Evolutionary conservation across 2,329 filamentous ascomycete genomes (phyloP).

Genomic region (Alternaria panax): DNA sequence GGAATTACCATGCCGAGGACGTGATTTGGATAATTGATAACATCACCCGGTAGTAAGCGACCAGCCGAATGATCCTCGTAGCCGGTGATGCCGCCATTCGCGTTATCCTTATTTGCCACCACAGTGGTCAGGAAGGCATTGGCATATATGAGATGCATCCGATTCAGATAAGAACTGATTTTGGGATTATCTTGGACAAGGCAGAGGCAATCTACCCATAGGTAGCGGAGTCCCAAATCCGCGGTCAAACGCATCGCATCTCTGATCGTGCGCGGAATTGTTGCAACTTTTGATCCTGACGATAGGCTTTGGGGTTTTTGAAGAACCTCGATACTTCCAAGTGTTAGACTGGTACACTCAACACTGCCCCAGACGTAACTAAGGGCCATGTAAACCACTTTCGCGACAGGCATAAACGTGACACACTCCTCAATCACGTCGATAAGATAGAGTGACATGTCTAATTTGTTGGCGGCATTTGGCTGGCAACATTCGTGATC

Average conservation of each 20-base stretch:
- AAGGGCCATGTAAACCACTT: too few species aligned
- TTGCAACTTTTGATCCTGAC: background rate
- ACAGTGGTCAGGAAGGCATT: too few species aligned
- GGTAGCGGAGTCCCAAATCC: background rate
- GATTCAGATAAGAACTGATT: background rate
- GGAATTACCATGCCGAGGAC: background rate
- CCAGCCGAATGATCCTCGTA: too few species aligned
- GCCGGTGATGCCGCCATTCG: too few species aligned
- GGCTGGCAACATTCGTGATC: too few species aligned
- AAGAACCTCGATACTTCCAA: too few species aligned
- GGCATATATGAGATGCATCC: background rate
- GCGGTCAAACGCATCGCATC: background rate
- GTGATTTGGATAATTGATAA: too few species aligned
- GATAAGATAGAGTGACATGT: background rate
- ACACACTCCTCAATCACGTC: background rate
- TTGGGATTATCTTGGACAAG: background rate
- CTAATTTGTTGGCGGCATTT: too few species aligned
- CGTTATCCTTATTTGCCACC: too few species aligned
- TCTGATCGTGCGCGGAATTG: background rate
- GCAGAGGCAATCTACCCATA: conserved; percentile 18
- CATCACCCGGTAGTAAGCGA: too few species aligned
- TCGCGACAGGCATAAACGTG: too few species aligned
- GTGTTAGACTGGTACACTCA: background rate
- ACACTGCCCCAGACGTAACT: background rate
- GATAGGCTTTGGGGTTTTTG: background rate